Evolutionary conservation across 2,329 filamentous ascomycete genomes (phyloP).

Genomic region (Ambrosiella beaveri): DNA sequence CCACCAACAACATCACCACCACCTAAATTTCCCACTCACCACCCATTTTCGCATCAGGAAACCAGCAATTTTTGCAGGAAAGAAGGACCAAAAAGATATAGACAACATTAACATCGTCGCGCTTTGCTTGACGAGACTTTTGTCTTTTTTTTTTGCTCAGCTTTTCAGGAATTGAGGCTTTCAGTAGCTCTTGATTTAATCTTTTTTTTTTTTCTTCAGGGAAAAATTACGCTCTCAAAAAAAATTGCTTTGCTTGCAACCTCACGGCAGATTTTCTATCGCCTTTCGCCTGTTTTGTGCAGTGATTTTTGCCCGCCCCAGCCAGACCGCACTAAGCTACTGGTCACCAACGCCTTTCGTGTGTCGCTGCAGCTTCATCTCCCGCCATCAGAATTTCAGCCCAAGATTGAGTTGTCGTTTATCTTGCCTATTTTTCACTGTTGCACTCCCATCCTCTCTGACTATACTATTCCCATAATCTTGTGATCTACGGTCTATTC

Average conservation of each 20-base stretch:
- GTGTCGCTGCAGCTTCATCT: conserved; percentile 9
- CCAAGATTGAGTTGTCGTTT: background rate
- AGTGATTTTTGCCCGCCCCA: background rate
- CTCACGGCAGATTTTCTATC: background rate
- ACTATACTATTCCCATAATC: background rate
- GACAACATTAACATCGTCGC: background rate
- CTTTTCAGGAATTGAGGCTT: conserved; percentile 9
- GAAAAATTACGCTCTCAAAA: background rate
- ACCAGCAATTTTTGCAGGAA: background rate
- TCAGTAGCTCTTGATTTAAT: conserved; percentile 12
- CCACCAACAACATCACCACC: conserved; percentile 5
- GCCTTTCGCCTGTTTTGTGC: background rate
- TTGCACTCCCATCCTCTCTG: conserved; percentile 1
- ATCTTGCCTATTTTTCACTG: background rate
- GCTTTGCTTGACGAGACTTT: background rate
- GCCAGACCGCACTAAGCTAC: background rate
- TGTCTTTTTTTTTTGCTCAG: background rate
- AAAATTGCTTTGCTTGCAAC: background rate
- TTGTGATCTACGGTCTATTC: background rate
- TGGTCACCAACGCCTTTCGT: conserved; percentile 3
- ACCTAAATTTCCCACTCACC: background rate
- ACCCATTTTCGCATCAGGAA: conserved; percentile 2
- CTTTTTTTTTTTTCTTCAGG: background rate
- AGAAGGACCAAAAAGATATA: background rate
- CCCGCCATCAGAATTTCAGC: conserved; percentile 1